Evolutionary conservation across 345 rosid species (phyloP), one percentile per base, ranked within the genome.

Genomic region (Aegle marmelos): DNA sequence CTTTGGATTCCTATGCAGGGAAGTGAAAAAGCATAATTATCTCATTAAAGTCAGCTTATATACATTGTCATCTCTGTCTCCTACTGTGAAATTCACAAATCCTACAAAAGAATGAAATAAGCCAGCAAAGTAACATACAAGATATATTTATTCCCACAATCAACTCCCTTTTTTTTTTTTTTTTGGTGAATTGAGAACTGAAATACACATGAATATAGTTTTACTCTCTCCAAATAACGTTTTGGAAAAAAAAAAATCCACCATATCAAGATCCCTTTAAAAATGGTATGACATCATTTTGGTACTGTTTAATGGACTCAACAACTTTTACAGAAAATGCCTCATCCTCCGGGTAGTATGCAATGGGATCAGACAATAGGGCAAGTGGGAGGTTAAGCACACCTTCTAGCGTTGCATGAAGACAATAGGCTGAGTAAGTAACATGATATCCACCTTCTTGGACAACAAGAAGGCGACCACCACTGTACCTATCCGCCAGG

Each of bases 401-500:
- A 31, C 99, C 99, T 87, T 93, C 98, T 27, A 93, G 90, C 60
- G 88, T 85, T 34, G 98, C 96, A 25, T 95, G 99, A 67, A 95
- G 90, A 76, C 98, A 95, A 75, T 90, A 95, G 16, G 99, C 97
- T 31, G 98, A 90, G 85, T 92, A 93, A 31, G 98, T 92, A 33
- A 93, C 83, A 63, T 92, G 94, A 83, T 95, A 93, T 61, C 97
- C 98, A 2, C 99, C 98, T 91, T 91, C 98, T 85, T 92, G 98
- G 70, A 93, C 98, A 67, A 95, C 83, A 57, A 95, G 94, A 78
- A 93, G 79, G 61, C 88, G 86, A 48, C 97, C 96, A 16, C 80
- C 78, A 62, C 88, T 80, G 78, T 89, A 87, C 73, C 74, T 83
- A 60, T 91, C 86, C 16, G 94, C 89, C 59, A 90, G 74, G 58